Conservation (phyloP, 2,329 filamentous ascomycete genomes). For the Colletotrichum cereale region DNA sequence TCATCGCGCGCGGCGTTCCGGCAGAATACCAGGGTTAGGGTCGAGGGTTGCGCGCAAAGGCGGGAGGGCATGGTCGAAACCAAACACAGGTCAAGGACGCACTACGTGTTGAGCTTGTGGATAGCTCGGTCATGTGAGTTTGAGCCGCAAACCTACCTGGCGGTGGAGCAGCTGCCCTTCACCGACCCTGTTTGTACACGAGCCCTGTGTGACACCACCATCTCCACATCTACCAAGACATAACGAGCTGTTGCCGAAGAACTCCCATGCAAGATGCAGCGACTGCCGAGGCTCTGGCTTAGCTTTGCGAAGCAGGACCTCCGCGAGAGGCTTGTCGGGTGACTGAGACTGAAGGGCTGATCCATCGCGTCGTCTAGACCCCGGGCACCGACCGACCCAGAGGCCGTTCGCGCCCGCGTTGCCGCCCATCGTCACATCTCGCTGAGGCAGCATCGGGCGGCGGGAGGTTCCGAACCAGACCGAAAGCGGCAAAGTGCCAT, state of each 20-base stretch:
- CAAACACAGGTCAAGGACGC: constrained; percentile 9
- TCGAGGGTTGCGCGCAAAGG: too few relatives aligned
- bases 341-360: constrained; percentile 31
- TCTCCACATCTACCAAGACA: constrained; percentile 10
- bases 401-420: constrained; percentile 36
- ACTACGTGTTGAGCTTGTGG: constrained; percentile 1
- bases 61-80: too few relatives aligned
- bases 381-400: constrained; percentile 32
- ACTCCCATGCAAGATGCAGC: not conserved
- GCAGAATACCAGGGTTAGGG: too few relatives aligned
- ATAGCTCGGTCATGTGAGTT: constrained; percentile 31
- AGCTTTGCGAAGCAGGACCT: constrained; percentile 3
- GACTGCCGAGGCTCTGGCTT: constrained; percentile 23
- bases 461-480: constrained; percentile 23
- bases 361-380: constrained; percentile 19
- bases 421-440: constrained; percentile 34
- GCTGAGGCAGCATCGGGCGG: constrained; percentile 32
- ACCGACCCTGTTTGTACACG: constrained; percentile 24
- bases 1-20: too few relatives aligned
- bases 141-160: constrained; percentile 32
- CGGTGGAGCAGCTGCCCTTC: not conserved
- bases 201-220: constrained; percentile 16
- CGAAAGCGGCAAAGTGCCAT: constrained; percentile 37
- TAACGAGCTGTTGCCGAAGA: not conserved
- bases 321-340: constrained; percentile 21